Conservation (phyloP, 2,329 filamentous ascomycete genomes). For the Chaetomiaceae sp. region DNA sequence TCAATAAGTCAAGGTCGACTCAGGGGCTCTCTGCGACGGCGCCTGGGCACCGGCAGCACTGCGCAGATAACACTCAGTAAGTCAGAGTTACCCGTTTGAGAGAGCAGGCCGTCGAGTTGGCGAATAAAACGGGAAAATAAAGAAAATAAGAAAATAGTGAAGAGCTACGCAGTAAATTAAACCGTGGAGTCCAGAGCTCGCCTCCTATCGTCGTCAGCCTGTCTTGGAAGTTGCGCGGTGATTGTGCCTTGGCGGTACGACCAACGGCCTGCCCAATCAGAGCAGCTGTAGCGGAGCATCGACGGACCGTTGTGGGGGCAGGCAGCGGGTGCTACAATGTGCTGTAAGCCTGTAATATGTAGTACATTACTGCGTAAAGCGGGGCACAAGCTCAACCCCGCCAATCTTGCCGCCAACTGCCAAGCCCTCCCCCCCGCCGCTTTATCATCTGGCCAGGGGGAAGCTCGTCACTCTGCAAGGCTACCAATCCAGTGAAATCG, state of each 20-base stretch:
- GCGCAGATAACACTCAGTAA: neutral
- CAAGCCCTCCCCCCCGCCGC: too few relatives aligned
- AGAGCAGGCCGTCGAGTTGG: neutral
- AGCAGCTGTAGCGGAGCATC: neutral
- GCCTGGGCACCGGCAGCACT: neutral
- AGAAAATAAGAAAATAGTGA: neutral
- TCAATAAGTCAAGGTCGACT: slow-evolving; percentile 2
- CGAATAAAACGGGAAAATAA: neutral
- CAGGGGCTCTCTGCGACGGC: slow-evolving; percentile 9
- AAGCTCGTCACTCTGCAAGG: slow-evolving; percentile 10
- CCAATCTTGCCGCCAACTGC: neutral
- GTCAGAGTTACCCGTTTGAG: too few relatives aligned
- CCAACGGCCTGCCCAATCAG: slow-evolving; percentile 3
- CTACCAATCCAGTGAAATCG: neutral
- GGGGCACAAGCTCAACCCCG: slow-evolving; percentile 12
- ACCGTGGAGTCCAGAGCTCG: slow-evolving; percentile 4
- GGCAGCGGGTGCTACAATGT: too few relatives aligned
- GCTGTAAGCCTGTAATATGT: neutral
- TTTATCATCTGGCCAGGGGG: neutral
- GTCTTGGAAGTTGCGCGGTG: slow-evolving; percentile 12
- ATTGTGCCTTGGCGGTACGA: neutral
- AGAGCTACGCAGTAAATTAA: too few relatives aligned
- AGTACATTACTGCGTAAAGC: too few relatives aligned
- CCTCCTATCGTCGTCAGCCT: slow-evolving; percentile 23
- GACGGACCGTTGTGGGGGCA: neutral